These are phyloP conservation scores for Clarireedia homoeocarpa DNA, from an alignment of 2,329 filamentous ascomycete genomes.

Conservation along the genomic window DNA sequence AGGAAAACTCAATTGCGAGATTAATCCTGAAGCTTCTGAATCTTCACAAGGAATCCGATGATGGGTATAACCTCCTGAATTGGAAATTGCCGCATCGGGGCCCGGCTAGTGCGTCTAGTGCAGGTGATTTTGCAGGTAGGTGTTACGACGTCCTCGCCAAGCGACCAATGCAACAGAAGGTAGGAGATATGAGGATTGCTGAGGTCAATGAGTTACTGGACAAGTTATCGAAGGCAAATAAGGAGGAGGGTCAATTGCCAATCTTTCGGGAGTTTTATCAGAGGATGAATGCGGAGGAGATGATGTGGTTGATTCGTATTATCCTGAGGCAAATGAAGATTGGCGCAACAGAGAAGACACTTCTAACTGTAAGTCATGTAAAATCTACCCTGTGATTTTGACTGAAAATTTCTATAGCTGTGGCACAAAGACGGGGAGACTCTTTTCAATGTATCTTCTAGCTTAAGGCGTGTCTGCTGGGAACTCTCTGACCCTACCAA, in stretches of 20 bases:
- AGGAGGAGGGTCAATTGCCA: constrained; percentile 75
- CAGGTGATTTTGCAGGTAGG: constrained; percentile 86
- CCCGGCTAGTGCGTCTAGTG: constrained; percentile 48
- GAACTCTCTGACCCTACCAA: constrained; percentile 70
- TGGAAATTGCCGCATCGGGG: constrained; percentile 84
- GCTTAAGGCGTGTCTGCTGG: constrained; percentile 87
- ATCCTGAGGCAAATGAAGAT: constrained; percentile 72
- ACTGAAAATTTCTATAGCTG: constrained; percentile 43
- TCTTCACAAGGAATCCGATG: constrained; percentile 83
- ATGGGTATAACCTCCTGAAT: constrained; percentile 75
- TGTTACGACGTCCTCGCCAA: constrained; percentile 85
- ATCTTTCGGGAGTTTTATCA: constrained; percentile 81
- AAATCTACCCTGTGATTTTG: neutral
- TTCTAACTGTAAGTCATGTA: constrained; percentile 49
- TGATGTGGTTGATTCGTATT: constrained; percentile 92
- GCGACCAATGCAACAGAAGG: constrained; percentile 64
- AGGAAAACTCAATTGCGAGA: constrained; percentile 85
- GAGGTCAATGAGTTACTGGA: constrained; percentile 87
- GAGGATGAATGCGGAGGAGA: constrained; percentile 85
- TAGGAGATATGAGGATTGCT: constrained; percentile 74
- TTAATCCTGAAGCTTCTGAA: constrained; percentile 87
- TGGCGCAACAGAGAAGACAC: constrained; percentile 77
- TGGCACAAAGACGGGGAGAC: constrained; percentile 74
- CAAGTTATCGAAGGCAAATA: constrained; percentile 62
- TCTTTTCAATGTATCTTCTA: constrained; percentile 86